Evolutionary conservation across 202 grass and related monocot species (phyloP), one percentile per base, ranked within the genome.

Genomic region (Musa balbisiana): DNA sequence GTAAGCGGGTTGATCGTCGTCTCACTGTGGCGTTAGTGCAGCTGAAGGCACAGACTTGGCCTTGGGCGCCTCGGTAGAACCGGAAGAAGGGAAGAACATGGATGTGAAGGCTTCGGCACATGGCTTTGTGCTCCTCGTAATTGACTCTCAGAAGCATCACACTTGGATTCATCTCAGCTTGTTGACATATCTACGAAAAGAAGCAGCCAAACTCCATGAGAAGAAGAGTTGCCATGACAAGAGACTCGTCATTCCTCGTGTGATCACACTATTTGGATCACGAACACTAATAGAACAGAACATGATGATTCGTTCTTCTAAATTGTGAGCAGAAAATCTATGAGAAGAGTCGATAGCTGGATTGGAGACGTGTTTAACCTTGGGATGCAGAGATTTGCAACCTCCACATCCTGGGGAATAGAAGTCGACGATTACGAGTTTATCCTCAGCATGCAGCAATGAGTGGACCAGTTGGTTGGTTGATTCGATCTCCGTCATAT

Each of bases 1-100:
- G 10, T 20, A 26, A 73, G 9, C 10, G 62, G 21, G 56, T 63
- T 29, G 22, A 10, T 29, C 65, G 10, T 16, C 24, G 33, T 51
- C 78, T 80, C 58, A 80, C 78, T 20, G 68, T 80, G n/a, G 55
- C 21, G 62, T 17, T 73, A 1, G 78, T 80, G 69, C 78, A 80
- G 78, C 78, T 80, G 69, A 80, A 80, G 68, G 69, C 53, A 73
- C 69, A 63, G 24, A 80, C 43, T 2, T 49, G 78, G 23, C 78
- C 78, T 73, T 73, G 10, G 11, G 78, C 69, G 8, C 69, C 78
- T 53, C 55, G 64, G 2, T 80, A 80, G 43, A 80, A 64, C 49
- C 55, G 68, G 69, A 80, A 80, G 56, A 80, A 73, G 4, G 78
- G 78, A 56, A 80, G 56, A 1, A 80, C 78, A 27, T 6, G 68